Conservation (phyloP, 2,329 filamentous ascomycete species). For the Tolypocladium album region DNA sequence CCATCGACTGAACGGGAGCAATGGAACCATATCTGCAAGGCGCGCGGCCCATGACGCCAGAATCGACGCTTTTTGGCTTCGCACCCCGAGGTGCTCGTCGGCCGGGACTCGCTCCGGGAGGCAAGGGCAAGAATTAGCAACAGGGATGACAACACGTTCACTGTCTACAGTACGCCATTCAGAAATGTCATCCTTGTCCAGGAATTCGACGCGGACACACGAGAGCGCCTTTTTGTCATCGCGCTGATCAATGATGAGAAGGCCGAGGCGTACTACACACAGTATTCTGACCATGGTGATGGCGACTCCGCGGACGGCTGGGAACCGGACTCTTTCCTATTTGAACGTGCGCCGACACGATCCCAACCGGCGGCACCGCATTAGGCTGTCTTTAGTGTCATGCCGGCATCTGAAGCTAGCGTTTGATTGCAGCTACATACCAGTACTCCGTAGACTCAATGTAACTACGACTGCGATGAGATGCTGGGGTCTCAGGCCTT, state of each 20-base stretch:
- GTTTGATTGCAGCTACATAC: neutral
- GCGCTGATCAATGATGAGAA: neutral
- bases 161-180: neutral
- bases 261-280: neutral
- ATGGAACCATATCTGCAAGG: neutral
- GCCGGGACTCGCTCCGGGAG: neutral
- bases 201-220: neutral
- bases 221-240: neutral
- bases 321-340: neutral
- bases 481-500: too few species aligned
- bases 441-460: too few species aligned
- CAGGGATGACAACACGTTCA: neutral
- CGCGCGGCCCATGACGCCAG: neutral
- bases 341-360: neutral
- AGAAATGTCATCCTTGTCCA: neutral
- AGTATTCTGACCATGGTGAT: neutral
- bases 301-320: neutral
- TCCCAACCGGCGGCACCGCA: neutral
- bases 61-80: neutral
- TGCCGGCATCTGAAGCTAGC: neutral
- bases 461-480: too few species aligned
- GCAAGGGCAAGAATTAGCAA: neutral
- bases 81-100: neutral
- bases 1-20: neutral
- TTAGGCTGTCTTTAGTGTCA: neutral